Evolutionary conservation across 495 filamentous ascomycete genomes (phyloP), one percentile per base, ranked within the genome.

Genomic region (Penicillium desertorum): DNA sequence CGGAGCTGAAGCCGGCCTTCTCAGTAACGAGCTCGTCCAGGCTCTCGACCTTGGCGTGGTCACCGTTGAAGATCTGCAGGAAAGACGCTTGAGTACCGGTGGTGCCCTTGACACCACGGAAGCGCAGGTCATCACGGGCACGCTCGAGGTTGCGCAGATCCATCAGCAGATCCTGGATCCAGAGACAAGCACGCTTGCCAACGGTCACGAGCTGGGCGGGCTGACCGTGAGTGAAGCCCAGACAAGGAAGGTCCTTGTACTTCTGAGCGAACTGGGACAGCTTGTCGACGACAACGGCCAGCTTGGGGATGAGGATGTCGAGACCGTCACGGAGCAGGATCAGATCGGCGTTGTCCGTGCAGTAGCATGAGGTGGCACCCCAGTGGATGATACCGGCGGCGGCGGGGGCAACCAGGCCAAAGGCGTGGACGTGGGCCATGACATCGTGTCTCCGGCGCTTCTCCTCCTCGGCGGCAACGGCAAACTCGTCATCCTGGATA

Each of bases 151-250:
- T 88, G 58, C 86, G 79, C 41, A 98, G 81, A 56, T 98, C 94
- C 78, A 93, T 87, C 61, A 94, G 76, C 16, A 98, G 80, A 66
- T 96, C 90, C 69, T 94, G 90, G 42, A 88, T 85, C 92, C 93
- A 97, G 60, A 91, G 84, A 51, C 82, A 81, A 14, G 89, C 85
- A 61, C 76, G 62, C 71, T 76, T 77, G 53, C 94, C 93, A 19
- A 97, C 88, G 10, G 94, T 96, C 56, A 90, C 92, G 54, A 87
- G 76, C 72, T 92, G 88, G 58, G 85, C 83, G 59, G 88, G 80
- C 73, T 94, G 90, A 56, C 85, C 84, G 72, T 97, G 91, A n/a
- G 92, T 96, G 78, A 89, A 96, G 12, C 85, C 89, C 6, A 96
- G 80, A 56, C 68, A 71, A 43, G 74, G 75, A 52, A 79, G 62